A percentile compares a stretch with the other conserved stretches of the same genome.
phyloP scores from a whole-genome alignment of 2,329 filamentous ascomycete genomes.

The Dactylella cylindrospora region DNA sequence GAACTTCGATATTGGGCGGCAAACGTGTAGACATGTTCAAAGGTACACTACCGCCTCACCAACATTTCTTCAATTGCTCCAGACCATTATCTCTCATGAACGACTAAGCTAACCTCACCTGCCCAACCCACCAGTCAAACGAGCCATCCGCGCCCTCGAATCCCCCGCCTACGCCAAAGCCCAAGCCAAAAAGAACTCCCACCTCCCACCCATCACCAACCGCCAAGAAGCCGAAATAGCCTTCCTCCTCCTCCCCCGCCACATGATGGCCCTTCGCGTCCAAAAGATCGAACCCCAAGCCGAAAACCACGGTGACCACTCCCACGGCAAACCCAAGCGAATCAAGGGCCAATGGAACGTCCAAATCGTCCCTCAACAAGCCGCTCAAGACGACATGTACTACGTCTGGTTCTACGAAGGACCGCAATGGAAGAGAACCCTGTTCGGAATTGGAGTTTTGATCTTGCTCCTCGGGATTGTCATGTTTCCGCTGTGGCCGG shows the following conservation, averaged over 20 bases:
- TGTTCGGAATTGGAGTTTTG: slow-evolving; percentile 83
- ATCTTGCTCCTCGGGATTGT: slow-evolving; percentile 83
- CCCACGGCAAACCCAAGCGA: slow-evolving; percentile 77
- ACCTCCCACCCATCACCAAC: slow-evolving; percentile 84
- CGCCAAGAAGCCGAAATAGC: slow-evolving; percentile 85
- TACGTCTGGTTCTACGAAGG: slow-evolving; percentile 98
- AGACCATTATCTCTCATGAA: background rate
- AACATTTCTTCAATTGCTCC: too few relatives aligned
- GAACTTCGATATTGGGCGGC: slow-evolving; percentile 90
- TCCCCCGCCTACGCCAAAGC: slow-evolving; percentile 89
- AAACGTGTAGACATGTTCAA: slow-evolving; percentile 98
- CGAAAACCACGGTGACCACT: slow-evolving; percentile 62
- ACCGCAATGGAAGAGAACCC: slow-evolving; percentile 86
- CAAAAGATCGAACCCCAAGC: slow-evolving; percentile 69
- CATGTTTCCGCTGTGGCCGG: slow-evolving; percentile 93
- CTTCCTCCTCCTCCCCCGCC: slow-evolving; percentile 93
- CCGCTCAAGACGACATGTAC: slow-evolving; percentile 81
- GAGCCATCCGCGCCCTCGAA: slow-evolving; percentile 84
- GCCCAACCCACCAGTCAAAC: slow-evolving; percentile 69
- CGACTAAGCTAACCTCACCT: slow-evolving; percentile 6
- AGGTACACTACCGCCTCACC: slow-evolving; percentile 68
- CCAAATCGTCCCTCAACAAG: slow-evolving; percentile 92
- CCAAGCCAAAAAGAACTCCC: slow-evolving; percentile 76
- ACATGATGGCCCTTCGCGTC: slow-evolving; percentile 88
- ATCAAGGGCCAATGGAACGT: slow-evolving; percentile 97